Evolutionary conservation across 352 stramenopile genomes (phyloP).

Genomic region (Vaucheria bursata): DNA sequence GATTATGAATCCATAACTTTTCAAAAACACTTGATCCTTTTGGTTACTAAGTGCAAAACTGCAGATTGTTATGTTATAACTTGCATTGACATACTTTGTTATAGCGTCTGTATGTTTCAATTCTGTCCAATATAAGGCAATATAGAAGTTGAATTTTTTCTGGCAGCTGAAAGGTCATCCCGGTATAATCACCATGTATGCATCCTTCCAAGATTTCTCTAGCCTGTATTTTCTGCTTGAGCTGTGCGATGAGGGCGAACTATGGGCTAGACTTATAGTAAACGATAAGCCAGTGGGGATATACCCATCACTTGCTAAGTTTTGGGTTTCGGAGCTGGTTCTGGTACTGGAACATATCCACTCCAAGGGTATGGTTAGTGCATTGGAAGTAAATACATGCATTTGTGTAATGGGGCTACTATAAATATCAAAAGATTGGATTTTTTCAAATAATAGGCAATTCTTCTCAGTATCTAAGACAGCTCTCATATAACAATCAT

Average conservation of each 20-base stretch:
- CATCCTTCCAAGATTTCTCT: slow-evolving; percentile 86
- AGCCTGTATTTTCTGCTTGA: slow-evolving; percentile 90
- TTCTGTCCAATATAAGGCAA: not conserved
- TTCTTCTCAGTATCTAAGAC: too few species aligned
- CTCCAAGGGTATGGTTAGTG: slow-evolving; percentile 66
- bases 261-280: slow-evolving; percentile 77
- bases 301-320: slow-evolving; percentile 64
- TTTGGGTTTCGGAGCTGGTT: slow-evolving; percentile 74
- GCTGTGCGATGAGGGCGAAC: slow-evolving; percentile 73
- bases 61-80: too few species aligned
- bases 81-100: too few species aligned
- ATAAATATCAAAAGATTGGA: too few species aligned
- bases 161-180: slow-evolving; percentile 56
- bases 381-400: too few species aligned
- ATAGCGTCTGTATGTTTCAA: not conserved
- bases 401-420: too few species aligned
- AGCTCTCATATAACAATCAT: too few species aligned
- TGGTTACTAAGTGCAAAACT: too few species aligned
- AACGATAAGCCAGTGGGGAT: slow-evolving; percentile 63
- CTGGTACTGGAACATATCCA: slow-evolving; percentile 86
- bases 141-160: not conserved
- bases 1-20: too few species aligned
- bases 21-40: too few species aligned
- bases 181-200: slow-evolving; percentile 84
- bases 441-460: too few species aligned